phyloP scores from a whole-genome alignment of 1,284 basidiomycete genomes.

The Boletellus deceptivus region DNA sequence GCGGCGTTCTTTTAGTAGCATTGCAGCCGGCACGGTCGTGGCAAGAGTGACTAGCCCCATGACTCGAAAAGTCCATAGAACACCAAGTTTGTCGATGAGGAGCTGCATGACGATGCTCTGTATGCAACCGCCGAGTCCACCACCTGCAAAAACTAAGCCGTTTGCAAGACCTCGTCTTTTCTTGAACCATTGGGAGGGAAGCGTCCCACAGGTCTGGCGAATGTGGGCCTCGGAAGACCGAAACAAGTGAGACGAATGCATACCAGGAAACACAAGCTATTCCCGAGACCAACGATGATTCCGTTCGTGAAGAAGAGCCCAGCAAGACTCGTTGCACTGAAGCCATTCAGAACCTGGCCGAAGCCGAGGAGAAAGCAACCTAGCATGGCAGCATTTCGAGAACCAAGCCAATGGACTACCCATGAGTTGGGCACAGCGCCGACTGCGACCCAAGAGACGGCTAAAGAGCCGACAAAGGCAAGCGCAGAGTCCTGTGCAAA shows the following conservation, averaged over 20 bases:
- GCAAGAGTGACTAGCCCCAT: slow-evolving; percentile 31
- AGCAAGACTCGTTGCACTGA: slow-evolving; percentile 22
- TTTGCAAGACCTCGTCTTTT: slow-evolving; percentile 33
- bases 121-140: slow-evolving; percentile 35
- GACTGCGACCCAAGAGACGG: slow-evolving; percentile 28
- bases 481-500: slow-evolving; percentile 26
- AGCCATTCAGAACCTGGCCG: slow-evolving; percentile 30
- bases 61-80: slow-evolving; percentile 37
- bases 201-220: slow-evolving; percentile 27
- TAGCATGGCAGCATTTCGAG: slow-evolving; percentile 24
- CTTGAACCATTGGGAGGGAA: slow-evolving; percentile 36
- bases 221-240: not conserved
- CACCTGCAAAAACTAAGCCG: slow-evolving; percentile 34
- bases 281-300: slow-evolving; percentile 21
- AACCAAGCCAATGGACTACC: slow-evolving; percentile 29
- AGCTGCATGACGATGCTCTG: slow-evolving; percentile 29
- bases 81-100: slow-evolving; percentile 30
- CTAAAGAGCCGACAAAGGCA: slow-evolving; percentile 34
- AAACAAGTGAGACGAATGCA: not conserved
- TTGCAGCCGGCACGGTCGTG: slow-evolving; percentile 30
- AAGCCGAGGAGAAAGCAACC: slow-evolving; percentile 26
- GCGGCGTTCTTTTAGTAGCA: slow-evolving; percentile 32
- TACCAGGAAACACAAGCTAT: slow-evolving; percentile 26
- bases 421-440: slow-evolving; percentile 30
- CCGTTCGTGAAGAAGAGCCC: slow-evolving; percentile 34